Conservation (phyloP, 73 alveolate genomes). For the Symbiodinium pilosum region DNA sequence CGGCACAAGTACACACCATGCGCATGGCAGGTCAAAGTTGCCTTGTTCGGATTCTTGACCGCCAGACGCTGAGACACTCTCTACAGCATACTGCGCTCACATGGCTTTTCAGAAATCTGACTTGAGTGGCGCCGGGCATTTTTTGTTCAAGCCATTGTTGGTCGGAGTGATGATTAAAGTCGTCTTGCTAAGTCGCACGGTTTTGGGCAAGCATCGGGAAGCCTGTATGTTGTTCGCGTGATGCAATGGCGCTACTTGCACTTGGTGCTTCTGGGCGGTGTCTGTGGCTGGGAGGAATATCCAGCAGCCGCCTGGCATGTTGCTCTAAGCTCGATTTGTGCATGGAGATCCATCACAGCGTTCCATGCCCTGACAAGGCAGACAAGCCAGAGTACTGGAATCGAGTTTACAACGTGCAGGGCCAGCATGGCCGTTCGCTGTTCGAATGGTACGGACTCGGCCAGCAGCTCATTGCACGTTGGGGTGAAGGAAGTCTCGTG, state of each 20-base stretch:
- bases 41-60: conserved; percentile 87
- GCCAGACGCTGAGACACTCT: background rate
- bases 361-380: background rate
- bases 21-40: conserved; percentile 85
- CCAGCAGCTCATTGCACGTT: background rate
- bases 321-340: background rate
- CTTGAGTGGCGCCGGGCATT: too few relatives aligned
- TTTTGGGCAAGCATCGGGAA: too few relatives aligned
- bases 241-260: background rate
- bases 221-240: too few relatives aligned
- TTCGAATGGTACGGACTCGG: conserved; percentile 82
- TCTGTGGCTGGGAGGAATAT: background rate
- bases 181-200: too few relatives aligned
- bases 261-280: background rate
- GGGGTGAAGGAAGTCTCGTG: too few relatives aligned
- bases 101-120: too few relatives aligned
- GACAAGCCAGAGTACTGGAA: conserved; percentile 68
- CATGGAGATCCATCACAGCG: background rate
- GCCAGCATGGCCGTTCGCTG: conserved; percentile 21
- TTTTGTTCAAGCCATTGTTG: too few relatives aligned
- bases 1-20: background rate
- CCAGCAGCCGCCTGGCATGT: conserved; percentile 17
- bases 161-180: too few relatives aligned
- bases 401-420: conserved; percentile 48
- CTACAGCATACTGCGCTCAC: too few relatives aligned